Evolutionary conservation across 257 asterid genomes (phyloP).

Genomic region (Lycium barbarum): DNA sequence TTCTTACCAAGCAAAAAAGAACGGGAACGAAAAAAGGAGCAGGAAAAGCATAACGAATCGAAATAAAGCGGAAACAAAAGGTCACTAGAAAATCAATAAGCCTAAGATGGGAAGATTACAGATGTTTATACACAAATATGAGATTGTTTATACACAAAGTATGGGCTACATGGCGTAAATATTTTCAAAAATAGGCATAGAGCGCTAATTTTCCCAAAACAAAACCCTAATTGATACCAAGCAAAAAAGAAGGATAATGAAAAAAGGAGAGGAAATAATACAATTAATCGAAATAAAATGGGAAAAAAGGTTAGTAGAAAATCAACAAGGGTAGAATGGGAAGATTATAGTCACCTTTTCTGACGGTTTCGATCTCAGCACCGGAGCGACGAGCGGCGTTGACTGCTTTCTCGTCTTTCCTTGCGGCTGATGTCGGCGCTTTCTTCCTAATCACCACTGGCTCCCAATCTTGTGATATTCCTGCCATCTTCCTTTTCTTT

Average conservation of each 20-base stretch:
- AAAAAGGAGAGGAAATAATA: neutral
- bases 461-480: constrained; percentile 90
- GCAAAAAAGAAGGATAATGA: neutral
- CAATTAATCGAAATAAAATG: neutral
- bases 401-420: constrained; percentile 94
- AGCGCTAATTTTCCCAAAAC: too few relatives aligned
- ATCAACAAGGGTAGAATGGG: neutral
- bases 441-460: constrained; percentile 88
- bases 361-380: constrained; percentile 90
- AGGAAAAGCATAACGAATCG: neutral
- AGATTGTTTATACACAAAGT: too few relatives aligned
- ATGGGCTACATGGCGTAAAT: too few relatives aligned
- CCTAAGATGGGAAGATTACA: neutral
- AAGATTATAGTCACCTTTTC: constrained; percentile 34
- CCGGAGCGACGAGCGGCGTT: constrained; percentile 99
- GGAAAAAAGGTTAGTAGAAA: neutral
- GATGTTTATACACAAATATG: too few relatives aligned
- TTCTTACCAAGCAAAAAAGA: neutral
- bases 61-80: neutral
- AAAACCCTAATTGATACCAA: constrained; percentile 1
- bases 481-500: constrained; percentile 33
- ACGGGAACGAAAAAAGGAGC: neutral
- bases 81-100: neutral
- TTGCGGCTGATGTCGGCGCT: constrained; percentile 93
- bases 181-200: too few relatives aligned